A percentile compares a stretch with the other conserved stretches of the same genome.
These are phyloP conservation scores for Sclerospora graminicola DNA, from an alignment of 352 stramenopile genomes.

Conservation along the genomic window DNA sequence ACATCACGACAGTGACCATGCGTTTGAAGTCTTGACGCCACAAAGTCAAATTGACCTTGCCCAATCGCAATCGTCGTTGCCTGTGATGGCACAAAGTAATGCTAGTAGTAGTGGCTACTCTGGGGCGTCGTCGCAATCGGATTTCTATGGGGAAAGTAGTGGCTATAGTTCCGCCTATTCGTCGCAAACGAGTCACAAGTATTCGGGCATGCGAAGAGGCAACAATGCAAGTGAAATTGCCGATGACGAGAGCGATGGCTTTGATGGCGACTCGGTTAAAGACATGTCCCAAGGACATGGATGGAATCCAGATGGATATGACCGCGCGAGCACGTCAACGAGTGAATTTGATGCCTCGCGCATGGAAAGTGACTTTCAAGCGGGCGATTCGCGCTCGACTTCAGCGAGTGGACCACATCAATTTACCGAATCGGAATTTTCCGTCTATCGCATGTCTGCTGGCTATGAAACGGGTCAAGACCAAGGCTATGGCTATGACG, in stretches of 20 bases:
- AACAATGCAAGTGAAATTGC: conserved; percentile 24
- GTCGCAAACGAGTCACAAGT: conserved; percentile 17
- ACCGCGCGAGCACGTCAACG: conserved; percentile 1
- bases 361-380: conserved; percentile 1
- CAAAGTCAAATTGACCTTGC: conserved; percentile 40
- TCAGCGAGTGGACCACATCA: conserved; percentile 16
- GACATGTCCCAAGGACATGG: conserved; percentile 28
- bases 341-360: too few species aligned
- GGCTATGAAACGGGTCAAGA: conserved; percentile 13
- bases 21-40: conserved; percentile 53
- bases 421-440: too few species aligned
- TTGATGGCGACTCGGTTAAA: conserved; percentile 29
- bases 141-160: conserved; percentile 17
- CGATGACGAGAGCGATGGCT: conserved; percentile 30
- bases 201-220: conserved; percentile 14
- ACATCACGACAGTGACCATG: conserved; percentile 24
- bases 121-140: conserved; percentile 9
- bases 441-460: conserved; percentile 19
- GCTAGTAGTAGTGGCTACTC: conserved; percentile 23
- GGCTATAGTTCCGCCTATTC: conserved; percentile 9
- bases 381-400: conserved; percentile 14
- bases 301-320: conserved; percentile 17
- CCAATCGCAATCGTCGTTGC: conserved; percentile 28
- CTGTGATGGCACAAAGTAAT: conserved; percentile 17
- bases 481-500: conserved; percentile 2